Evolutionary conservation across 169 alveolate genomes (phyloP), one percentile per base, ranked within the genome.

Genomic region (Neospora caninum): DNA sequence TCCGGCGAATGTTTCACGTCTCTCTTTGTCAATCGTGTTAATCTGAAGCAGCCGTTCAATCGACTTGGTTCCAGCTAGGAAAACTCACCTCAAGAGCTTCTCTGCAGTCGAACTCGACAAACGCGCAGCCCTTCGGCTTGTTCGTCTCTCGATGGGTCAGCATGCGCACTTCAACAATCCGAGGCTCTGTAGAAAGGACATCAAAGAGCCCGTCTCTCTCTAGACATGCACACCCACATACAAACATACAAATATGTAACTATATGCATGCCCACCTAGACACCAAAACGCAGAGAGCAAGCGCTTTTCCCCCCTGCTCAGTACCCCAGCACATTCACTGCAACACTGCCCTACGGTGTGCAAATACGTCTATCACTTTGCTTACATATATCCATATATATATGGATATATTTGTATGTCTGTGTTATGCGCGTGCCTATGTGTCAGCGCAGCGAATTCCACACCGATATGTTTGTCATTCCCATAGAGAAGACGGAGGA

Each of bases 101-200:
- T 58, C 70, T 80, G 70, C 88, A 80, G 83, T 83, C 88, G 87
- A 92, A 92, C 39, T 92, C 94, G 31, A 92, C 94, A 41, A 92
- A 92, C 10, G 86, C 94, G 92, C 94, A 92, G 43, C 94, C 94
- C 43, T 92, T 92, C 36, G 94, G 78, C 67, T 49, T 64, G 31
- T 82, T 64, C 58, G 92, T 92, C 1, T 58, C 42, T 43, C 73
- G 64, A 42, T 92, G 91, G 2, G 94, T 92, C 70, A 92, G 87
- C 91, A 92, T 42, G 53, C 94, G 91, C 49, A 92, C 92, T 10
- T 39, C 94, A 34, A 49, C 80, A 4, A 92, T 92, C 27, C 69
- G 88, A 10, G 88, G 41, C 38, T 92, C 94, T 92, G 82, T 13
- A 64, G 31, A 16, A 29, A 64, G 20, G 27, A 27, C 25, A 64